Evolutionary conservation across 1,284 basidiomycete genomes (phyloP).

Genomic region (Porogramme epimiltina): DNA sequence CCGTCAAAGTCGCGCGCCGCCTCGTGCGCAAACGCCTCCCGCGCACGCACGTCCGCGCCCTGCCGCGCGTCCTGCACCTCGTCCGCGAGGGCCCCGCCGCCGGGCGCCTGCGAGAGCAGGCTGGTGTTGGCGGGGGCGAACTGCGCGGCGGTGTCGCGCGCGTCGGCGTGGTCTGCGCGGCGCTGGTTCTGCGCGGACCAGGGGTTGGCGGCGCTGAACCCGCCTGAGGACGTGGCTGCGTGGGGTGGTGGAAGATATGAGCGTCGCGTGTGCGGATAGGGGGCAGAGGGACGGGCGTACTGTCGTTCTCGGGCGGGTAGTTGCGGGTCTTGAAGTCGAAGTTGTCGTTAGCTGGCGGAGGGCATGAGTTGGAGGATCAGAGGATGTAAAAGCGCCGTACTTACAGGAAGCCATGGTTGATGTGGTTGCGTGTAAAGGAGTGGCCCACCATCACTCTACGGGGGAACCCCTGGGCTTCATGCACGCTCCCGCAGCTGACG

Average conservation of each 20-base stretch:
- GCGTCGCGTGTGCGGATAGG: background rate
- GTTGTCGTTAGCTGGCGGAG: background rate
- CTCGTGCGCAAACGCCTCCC: conserved; percentile 27
- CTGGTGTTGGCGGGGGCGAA: conserved; percentile 5
- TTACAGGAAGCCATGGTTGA: background rate
- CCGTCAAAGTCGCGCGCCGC: conserved; percentile 25
- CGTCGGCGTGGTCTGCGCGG: conserved; percentile 17
- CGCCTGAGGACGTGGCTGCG: conserved; percentile 38
- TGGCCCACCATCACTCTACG: too few relatives aligned
- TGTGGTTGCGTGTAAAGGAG: background rate
- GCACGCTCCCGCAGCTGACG: background rate
- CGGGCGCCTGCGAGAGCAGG: conserved; percentile 28
- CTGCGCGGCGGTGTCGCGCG: conserved; percentile 14
- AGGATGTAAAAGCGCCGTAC: background rate
- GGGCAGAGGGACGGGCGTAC: conserved; percentile 19
- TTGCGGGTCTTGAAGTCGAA: conserved; percentile 30
- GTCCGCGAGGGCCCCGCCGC: conserved; percentile 24
- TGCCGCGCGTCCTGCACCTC: conserved; percentile 33
- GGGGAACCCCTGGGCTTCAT: too few relatives aligned
- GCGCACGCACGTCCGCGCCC: conserved; percentile 28
- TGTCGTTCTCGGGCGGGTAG: conserved; percentile 33
- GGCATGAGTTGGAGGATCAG: too few relatives aligned
- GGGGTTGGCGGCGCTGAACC: conserved; percentile 29
- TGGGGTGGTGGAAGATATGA: background rate
- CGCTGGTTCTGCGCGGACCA: conserved; percentile 22